Base-by-base conservation (phyloP, 176 grass and related monocot genomes). In the Phoenix dactylifera region DNA sequence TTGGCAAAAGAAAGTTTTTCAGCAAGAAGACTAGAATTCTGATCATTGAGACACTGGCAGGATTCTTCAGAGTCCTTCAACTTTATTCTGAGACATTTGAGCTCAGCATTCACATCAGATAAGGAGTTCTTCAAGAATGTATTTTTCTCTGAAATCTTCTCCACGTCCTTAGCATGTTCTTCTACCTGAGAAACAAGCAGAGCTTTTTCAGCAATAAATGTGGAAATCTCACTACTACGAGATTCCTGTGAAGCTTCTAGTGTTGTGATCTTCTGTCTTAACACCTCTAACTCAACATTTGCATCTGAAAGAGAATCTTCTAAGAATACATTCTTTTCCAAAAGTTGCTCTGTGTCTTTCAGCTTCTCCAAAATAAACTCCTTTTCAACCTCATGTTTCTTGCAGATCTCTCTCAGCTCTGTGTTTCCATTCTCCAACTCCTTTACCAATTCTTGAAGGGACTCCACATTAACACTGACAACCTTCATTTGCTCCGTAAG, bases 281-380 rank as follows among this genome's bases (percentile, higher is more conserved):
- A 44, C 52, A 66, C 29, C 70, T 90, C 56, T 50, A 95, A 72
- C 79, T 95, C 90, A 2, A 67, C 51, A 65, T 80, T 78, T 76
- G 77, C 71, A 84, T 84, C 83, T 55, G 80, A 78, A 54, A 95
- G 72, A 24, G 80, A 89, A 54, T 79, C 81, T 72, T 90, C 86
- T 76, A 95, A 79, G 62, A 90, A 51, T 60, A 24, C 56, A 76
- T 72, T 86, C 75, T 83, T 83, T 29, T 86, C 88, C 68, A 76
- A 79, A 64, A 98, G 16, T 65, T 85, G 83, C 58, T 80, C 87
- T 76, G 60, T 68, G 66, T 71, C 68, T 82, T 71, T 79, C 44
- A 86, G 23, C 68, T 86, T 85, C 68, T 86, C 76, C 15, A 80
- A 72, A 39, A 90, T 72, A 76, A 82, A 26, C 16, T 62, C 69